phyloP scores from a whole-genome alignment of 768 basidiomycete genomes.

The Dentipellis sp. region DNA sequence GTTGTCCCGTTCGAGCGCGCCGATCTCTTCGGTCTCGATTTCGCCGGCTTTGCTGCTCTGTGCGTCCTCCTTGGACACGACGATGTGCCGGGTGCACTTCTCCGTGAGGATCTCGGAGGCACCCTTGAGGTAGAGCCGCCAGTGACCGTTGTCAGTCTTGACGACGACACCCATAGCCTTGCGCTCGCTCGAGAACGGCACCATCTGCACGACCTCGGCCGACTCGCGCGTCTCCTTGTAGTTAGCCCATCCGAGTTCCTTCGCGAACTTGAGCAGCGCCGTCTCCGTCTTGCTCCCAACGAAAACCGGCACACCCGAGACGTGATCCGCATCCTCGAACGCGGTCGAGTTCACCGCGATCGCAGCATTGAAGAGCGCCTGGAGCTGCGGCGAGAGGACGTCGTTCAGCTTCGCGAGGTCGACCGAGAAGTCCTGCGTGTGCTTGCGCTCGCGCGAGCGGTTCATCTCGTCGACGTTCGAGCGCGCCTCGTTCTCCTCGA shows the following conservation, averaged over 20 bases:
- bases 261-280: conserved; percentile 78
- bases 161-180: conserved; percentile 95
- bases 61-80: conserved; percentile 37
- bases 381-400: conserved; percentile 51
- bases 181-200: conserved; percentile 88
- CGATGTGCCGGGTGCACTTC: conserved; percentile 64
- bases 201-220: conserved; percentile 67
- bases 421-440: conserved; percentile 73
- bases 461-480: conserved; percentile 58
- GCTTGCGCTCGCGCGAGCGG: conserved; percentile 28
- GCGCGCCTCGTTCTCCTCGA: conserved; percentile 62
- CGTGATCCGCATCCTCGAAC: conserved; percentile 71
- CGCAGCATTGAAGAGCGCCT: conserved; percentile 68
- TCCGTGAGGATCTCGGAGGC: conserved; percentile 89
- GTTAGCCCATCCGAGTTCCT: conserved; percentile 67
- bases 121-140: conserved; percentile 81
- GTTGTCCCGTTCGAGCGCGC: conserved; percentile 63
- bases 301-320: conserved; percentile 51
- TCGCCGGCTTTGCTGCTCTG: conserved; percentile 16
- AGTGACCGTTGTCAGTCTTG: conserved; percentile 38
- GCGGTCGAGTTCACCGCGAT: conserved; percentile 93
- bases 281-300: conserved; percentile 95
- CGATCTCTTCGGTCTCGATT: conserved; percentile 55
- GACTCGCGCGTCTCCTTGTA: conserved; percentile 59
- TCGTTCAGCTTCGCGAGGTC: conserved; percentile 66